Conservation (phyloP, 2,329 filamentous ascomycete species). For the Xylaria arbuscula region DNA sequence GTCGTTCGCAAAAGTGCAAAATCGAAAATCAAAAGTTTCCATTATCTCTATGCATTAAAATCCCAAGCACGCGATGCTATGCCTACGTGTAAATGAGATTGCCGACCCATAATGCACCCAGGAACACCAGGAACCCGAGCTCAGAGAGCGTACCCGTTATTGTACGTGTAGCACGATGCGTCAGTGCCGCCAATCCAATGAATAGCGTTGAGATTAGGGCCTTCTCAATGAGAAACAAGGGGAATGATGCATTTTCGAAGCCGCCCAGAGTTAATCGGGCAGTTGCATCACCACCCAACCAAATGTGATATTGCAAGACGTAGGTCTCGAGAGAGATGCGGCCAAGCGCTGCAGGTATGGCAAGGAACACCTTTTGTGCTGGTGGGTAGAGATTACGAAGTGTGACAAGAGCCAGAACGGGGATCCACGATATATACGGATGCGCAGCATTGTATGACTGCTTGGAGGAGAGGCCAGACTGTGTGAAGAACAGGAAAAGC, state of each 20-base stretch:
- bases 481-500: constrained; percentile 51
- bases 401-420: constrained; percentile 63
- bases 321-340: constrained; percentile 68
- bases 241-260: constrained; percentile 36
- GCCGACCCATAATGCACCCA: constrained; percentile 41
- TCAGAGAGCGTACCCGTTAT: constrained; percentile 39
- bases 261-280: constrained; percentile 56
- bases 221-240: constrained; percentile 42
- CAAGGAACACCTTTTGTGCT: constrained; percentile 58
- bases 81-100: constrained; percentile 44
- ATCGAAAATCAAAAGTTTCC: constrained; percentile 37
- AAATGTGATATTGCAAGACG: constrained; percentile 70
- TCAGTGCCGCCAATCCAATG: constrained; percentile 42
- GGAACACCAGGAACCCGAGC: constrained; percentile 37
- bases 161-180: constrained; percentile 41
- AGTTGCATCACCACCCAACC: constrained; percentile 68
- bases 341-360: constrained; percentile 65
- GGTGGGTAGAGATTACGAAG: constrained; percentile 61
- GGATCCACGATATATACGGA: constrained; percentile 64
- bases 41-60: constrained; percentile 42
- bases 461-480: constrained; percentile 46
- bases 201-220: constrained; percentile 46
- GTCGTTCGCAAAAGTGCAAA: constrained; percentile 33
- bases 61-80: constrained; percentile 38
- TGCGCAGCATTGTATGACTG: constrained; percentile 62